phyloP scores from a whole-genome alignment of 116 monocot genomes.

The Zostera marina region DNA sequence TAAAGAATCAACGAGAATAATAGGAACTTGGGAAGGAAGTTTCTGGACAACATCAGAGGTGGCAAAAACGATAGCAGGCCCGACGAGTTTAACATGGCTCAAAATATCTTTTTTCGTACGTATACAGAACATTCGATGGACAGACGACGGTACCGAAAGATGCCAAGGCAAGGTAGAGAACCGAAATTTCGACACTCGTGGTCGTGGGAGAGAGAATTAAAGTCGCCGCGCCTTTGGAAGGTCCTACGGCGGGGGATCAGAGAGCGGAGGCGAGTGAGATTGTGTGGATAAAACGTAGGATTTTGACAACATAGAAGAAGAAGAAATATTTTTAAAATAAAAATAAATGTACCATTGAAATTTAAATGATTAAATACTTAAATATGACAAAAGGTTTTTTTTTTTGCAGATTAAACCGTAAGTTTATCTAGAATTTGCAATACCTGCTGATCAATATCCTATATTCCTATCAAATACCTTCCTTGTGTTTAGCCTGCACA shows the following conservation, averaged over 20 bases:
- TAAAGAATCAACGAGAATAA: slow-evolving; percentile 12
- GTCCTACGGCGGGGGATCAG: neutral
- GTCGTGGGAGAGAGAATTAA: slow-evolving; percentile 34
- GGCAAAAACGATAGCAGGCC: slow-evolving; percentile 2
- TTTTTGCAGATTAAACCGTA: no score
- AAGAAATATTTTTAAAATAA: no score
- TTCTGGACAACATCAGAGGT: slow-evolving; percentile 15
- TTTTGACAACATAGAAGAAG: no score
- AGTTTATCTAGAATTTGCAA: no score
- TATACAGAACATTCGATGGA: slow-evolving; percentile 37
- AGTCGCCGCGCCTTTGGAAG: slow-evolving; percentile 25
- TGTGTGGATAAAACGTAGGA: no score
- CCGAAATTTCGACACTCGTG: slow-evolving; percentile 27
- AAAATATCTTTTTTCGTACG: slow-evolving; percentile 21
- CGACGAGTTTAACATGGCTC: slow-evolving; percentile 16
- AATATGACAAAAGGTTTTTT: no score
- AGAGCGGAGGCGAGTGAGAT: slow-evolving; percentile 4
- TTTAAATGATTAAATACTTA: no score
- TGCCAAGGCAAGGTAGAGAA: slow-evolving; percentile 19
- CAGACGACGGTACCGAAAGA: slow-evolving; percentile 26
- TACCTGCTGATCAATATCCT: no score
- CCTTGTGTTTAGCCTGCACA: no score
- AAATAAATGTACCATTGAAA: no score
- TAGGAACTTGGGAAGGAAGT: neutral
- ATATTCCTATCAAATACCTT: no score